Conservation (phyloP, 2,329 filamentous ascomycete genomes). For the Ophiocordyceps camponoti-rufipedis region DNA sequence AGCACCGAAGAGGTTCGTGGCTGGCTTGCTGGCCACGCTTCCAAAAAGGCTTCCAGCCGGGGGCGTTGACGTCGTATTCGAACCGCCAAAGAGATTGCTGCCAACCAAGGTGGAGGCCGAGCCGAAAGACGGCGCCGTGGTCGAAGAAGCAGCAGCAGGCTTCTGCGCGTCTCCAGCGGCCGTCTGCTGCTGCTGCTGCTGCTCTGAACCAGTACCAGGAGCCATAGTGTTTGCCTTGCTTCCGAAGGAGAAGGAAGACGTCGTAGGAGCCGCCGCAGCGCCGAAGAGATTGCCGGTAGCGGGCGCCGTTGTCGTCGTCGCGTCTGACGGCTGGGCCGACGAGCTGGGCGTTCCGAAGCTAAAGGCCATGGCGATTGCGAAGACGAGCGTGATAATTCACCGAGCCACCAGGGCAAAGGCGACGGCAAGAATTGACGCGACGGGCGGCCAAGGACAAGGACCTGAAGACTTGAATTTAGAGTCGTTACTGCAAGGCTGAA, state of each 20-base stretch:
- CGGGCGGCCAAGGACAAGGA: too few species aligned
- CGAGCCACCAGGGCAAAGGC: conserved; percentile 1
- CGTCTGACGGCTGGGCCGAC: conserved; percentile 14
- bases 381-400: neutral
- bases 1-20: conserved; percentile 9
- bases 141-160: conserved; percentile 15
- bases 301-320: conserved; percentile 17
- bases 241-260: conserved; percentile 23
- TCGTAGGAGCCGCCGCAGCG: conserved; percentile 7
- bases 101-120: conserved; percentile 4
- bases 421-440: too few species aligned
- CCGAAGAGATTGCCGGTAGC: conserved; percentile 24
- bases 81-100: conserved; percentile 4
- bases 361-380: conserved; percentile 18
- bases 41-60: conserved; percentile 4
- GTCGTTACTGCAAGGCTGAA: too few species aligned
- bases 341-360: conserved; percentile 17
- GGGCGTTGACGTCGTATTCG: conserved; percentile 5
- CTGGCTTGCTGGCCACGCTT: conserved; percentile 7
- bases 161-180: conserved; percentile 8
- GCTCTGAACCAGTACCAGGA: conserved; percentile 4
- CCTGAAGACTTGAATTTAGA: too few species aligned
- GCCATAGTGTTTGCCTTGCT: conserved; percentile 10
- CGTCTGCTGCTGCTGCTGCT: conserved; percentile 11
- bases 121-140: conserved; percentile 1